These are phyloP conservation scores for Decorospora gaudefroyi DNA, from an alignment of 2,329 filamentous ascomycete genomes.

Conservation along the genomic window DNA sequence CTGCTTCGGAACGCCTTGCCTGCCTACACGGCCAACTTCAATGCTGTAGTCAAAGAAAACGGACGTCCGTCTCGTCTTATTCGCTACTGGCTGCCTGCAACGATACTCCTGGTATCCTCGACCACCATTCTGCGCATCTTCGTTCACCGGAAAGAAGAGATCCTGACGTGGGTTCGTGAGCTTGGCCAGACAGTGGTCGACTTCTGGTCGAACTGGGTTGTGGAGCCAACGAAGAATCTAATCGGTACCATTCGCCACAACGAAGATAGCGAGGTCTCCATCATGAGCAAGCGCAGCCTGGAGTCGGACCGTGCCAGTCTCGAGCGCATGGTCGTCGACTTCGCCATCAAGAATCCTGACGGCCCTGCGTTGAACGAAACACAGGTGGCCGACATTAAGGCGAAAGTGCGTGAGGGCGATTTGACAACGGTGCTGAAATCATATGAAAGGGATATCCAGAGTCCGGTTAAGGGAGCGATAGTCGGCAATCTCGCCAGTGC, in stretches of 20 bases:
- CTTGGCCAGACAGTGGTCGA: slow-evolving; percentile 78
- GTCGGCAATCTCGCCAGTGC: slow-evolving; percentile 86
- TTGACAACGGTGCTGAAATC: slow-evolving; percentile 88
- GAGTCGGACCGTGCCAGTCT: slow-evolving; percentile 88
- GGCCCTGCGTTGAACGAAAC: slow-evolving; percentile 65
- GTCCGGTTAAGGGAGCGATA: slow-evolving; percentile 79
- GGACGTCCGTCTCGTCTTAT: slow-evolving; percentile 76
- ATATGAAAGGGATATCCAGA: slow-evolving; percentile 85
- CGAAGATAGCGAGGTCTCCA: slow-evolving; percentile 87
- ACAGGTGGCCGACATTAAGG: slow-evolving; percentile 74
- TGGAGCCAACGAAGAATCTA: slow-evolving; percentile 81
- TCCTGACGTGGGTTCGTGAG: slow-evolving; percentile 78
- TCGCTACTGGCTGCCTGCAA: slow-evolving; percentile 85
- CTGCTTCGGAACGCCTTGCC: slow-evolving; percentile 73
- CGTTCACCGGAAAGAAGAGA: slow-evolving; percentile 73
- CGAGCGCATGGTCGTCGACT: slow-evolving; percentile 98
- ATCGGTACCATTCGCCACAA: slow-evolving; percentile 93
- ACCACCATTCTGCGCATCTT: slow-evolving; percentile 83
- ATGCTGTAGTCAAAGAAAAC: slow-evolving; percentile 62
- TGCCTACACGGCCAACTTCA: slow-evolving; percentile 64
- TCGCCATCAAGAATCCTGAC: slow-evolving; percentile 79
- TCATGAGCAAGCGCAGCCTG: slow-evolving; percentile 93
- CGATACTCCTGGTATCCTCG: slow-evolving; percentile 71
- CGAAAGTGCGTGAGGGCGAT: slow-evolving; percentile 86
- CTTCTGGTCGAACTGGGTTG: slow-evolving; percentile 96